Percentiles rank a stretch among this genome's conserved stretches.
These are phyloP conservation scores for Agrocybe chaxingu DNA, from an alignment of 768 basidiomycete genomes.

Conservation along the genomic window DNA sequence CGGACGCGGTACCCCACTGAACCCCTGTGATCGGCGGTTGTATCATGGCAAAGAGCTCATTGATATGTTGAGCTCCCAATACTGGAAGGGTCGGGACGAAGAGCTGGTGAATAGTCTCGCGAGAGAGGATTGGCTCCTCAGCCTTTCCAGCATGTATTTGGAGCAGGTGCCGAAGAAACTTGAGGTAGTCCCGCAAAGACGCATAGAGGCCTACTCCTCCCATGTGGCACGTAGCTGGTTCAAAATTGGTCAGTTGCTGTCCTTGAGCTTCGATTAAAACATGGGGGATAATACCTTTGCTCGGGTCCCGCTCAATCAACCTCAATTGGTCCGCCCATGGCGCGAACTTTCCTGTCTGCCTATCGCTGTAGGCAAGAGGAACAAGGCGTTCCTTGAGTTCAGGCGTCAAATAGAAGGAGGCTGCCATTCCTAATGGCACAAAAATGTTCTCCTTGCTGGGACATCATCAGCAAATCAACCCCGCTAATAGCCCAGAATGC, in stretches of 20 bases:
- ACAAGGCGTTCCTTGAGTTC: slow-evolving; percentile 18
- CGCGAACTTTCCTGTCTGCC: slow-evolving; percentile 15
- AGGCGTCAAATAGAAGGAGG: slow-evolving; percentile 25
- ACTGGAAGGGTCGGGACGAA: slow-evolving; percentile 18
- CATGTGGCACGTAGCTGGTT: slow-evolving; percentile 16
- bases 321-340: slow-evolving; percentile 12
- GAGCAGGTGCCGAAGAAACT: too few species aligned
- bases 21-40: background rate
- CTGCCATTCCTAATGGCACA: slow-evolving; percentile 23
- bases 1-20: slow-evolving; percentile 26
- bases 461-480: background rate
- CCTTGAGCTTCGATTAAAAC: background rate
- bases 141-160: slow-evolving; percentile 9
- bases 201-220: slow-evolving; percentile 23
- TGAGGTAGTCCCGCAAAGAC: too few species aligned
- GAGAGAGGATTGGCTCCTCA: slow-evolving; percentile 11
- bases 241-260: background rate
- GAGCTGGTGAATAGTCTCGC: slow-evolving; percentile 11
- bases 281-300: slow-evolving; percentile 13
- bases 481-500: slow-evolving; percentile 2
- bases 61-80: slow-evolving; percentile 4
- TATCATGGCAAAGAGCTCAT: background rate
- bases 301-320: slow-evolving; percentile 20
- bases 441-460: slow-evolving; percentile 27
- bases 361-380: slow-evolving; percentile 16